Conservation (phyloP, 352 stramenopile species). For the Globisporangium nodosum region DNA sequence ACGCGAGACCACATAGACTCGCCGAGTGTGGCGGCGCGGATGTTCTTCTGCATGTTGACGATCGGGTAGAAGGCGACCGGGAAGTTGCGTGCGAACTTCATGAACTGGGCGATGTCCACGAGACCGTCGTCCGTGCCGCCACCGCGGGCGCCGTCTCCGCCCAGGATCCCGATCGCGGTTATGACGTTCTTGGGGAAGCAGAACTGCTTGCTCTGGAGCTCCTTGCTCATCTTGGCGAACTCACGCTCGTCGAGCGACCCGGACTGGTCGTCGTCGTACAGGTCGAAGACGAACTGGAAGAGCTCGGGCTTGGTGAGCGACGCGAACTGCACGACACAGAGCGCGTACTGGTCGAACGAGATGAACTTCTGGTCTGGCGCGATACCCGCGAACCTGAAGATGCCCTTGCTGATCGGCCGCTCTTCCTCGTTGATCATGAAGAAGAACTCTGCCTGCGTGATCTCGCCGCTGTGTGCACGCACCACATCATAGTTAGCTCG, state of each 20-base stretch:
- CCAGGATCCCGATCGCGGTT: slow-evolving; percentile 46
- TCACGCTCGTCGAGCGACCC: slow-evolving; percentile 54
- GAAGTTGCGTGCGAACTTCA: slow-evolving; percentile 45
- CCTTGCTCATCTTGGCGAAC: slow-evolving; percentile 55
- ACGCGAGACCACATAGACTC: slow-evolving; percentile 34
- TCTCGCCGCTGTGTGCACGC: slow-evolving; percentile 38
- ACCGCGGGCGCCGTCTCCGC: slow-evolving; percentile 15
- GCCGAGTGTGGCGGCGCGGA: slow-evolving; percentile 32
- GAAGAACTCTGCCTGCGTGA: slow-evolving; percentile 71
- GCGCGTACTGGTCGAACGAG: slow-evolving; percentile 59
- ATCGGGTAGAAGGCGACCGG: slow-evolving; percentile 50
- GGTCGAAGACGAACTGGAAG: slow-evolving; percentile 63
- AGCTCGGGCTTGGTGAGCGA: slow-evolving; percentile 59
- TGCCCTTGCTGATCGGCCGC: slow-evolving; percentile 44
- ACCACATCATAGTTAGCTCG: not conserved
- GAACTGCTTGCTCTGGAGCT: slow-evolving; percentile 65
- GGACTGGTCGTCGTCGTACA: slow-evolving; percentile 60
- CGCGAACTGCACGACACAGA: slow-evolving; percentile 53
- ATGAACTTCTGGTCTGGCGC: slow-evolving; percentile 41
- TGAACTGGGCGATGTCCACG: slow-evolving; percentile 41
- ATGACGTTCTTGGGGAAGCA: slow-evolving; percentile 58
- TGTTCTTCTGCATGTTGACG: slow-evolving; percentile 54
- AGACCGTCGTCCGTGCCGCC: slow-evolving; percentile 29
- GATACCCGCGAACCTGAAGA: slow-evolving; percentile 42
- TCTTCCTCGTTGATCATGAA: slow-evolving; percentile 62